These are phyloP conservation scores for Olyra latifolia DNA, from an alignment of 176 grass and related monocot species.

Conservation along the genomic window DNA sequence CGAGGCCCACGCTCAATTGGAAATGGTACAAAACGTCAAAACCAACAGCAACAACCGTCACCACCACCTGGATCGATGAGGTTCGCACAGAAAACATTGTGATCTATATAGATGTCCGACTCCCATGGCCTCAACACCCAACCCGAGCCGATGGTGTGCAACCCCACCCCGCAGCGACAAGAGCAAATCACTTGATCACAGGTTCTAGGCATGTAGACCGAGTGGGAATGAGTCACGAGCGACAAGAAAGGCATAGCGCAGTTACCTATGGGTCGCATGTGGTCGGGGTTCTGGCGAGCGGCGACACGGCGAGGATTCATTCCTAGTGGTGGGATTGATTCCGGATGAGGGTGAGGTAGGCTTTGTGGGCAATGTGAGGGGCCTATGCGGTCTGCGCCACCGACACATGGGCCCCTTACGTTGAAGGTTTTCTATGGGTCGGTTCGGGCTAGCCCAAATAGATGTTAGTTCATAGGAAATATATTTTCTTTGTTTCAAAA, in stretches of 20 bases:
- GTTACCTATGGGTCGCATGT: slow-evolving; percentile 18
- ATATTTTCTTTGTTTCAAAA: too few species aligned
- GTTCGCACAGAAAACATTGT: not conserved
- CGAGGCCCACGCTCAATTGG: not conserved
- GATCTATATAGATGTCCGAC: not conserved
- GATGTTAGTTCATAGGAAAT: too few species aligned
- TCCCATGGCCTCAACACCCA: not conserved
- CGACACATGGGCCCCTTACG: slow-evolving; percentile 22
- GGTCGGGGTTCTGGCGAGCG: slow-evolving; percentile 43
- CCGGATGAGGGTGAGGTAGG: slow-evolving; percentile 5
- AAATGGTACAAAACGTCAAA: not conserved
- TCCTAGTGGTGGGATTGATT: not conserved
- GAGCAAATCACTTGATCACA: slow-evolving; percentile 39
- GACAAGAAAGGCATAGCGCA: not conserved
- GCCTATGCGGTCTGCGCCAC: not conserved
- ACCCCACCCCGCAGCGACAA: slow-evolving; percentile 16
- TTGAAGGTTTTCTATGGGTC: not conserved
- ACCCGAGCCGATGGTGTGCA: not conserved
- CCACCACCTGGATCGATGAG: not conserved
- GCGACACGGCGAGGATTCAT: slow-evolving; percentile 11
- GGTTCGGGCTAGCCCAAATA: not conserved
- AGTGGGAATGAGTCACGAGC: not conserved
- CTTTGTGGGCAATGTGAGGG: slow-evolving; percentile 17
- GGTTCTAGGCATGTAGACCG: not conserved
- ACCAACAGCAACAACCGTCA: not conserved